Base-by-base conservation (phyloP, 2,329 filamentous ascomycete species). In the Ophiognomonia clavigignenti-juglandacearum region DNA sequence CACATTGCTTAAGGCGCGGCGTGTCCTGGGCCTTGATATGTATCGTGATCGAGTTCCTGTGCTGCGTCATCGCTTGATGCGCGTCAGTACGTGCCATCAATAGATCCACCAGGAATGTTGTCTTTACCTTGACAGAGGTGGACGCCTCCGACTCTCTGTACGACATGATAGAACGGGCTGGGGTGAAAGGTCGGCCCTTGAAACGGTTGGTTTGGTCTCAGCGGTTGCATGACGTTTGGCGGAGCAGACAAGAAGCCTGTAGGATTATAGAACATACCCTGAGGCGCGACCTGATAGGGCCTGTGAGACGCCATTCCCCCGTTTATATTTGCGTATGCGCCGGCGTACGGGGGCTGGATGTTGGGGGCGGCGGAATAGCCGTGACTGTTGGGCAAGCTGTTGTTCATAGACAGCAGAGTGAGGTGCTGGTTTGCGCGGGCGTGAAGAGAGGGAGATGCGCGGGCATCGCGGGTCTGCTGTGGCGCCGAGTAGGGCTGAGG, bases 111-210 rank as follows among this genome's bases (percentile, higher is more conserved):
- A 13, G 9, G 22, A 4, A 38, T 43, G 11, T 39, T 37, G 9
- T 39, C 40, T 36, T 61, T 74, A 91, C 91, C 77, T 64, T 92
- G 87, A 54, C 90, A 87, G 46, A 81, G 77, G 35, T 80, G 75
- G 16, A 84, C 70, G 7, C 74, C 69, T 5, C 87, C 80, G 6
- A 96, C 66, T 23, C 80, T 75, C 45, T 80, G 72, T 38, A 83
- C 63, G 26, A 92, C 73, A 10, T 79, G 78, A 60, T 92, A 96
- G 64, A 96, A 98, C 0, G 93, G 92, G 59, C 89, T 96, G 4
- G 81, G 65, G 59, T 88, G 92, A 69, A 74, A 76, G 10, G 63
- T 49, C 10, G 65, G 59, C 31, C 51, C 56, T 57, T 45, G 29
- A 36, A 24, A 19, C 36, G 40, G 31, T 45, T 26, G 19, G 16